Base-by-base conservation (phyloP, 2,329 filamentous ascomycete species). In the Phymatotrichopsis omnivora region DNA sequence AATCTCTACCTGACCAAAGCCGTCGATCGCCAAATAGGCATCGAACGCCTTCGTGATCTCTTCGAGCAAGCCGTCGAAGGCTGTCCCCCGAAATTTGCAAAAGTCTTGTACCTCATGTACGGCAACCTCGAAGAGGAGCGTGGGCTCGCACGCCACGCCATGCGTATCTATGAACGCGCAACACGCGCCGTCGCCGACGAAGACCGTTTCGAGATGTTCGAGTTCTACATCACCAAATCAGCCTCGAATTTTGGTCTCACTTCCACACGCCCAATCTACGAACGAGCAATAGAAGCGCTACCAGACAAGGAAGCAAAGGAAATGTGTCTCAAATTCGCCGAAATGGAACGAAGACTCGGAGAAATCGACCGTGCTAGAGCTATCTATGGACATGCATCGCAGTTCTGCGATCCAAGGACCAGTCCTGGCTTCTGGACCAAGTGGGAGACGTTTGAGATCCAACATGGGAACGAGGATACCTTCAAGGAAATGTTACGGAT, bases 401-500 rank as follows among this genome's bases (percentile, higher is more conserved):
- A 98, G 63, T 98, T 96, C 65, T 94, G 86, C 66, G 93, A 98
- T 63, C 91, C 91, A 7, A 74, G 93, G 42, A 93, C 85, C 11
- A 86, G 85, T 56, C 80, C 83, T 6, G 78, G 75, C 12, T 98
- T 96, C 67, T 98, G 93, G 93, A 74, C 79, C 58, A 93, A 89
- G 63, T 98, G 91, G 91, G 91, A 98, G 65, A 74, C 79, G 43
- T 98, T 98, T 64, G 93, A 98, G 65, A 86, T 96, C 17, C 83
- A 93, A 63, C 91, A 98, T 61, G 91, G 91, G 55, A 98, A 98
- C 66, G 93, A 98, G 64, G 91, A 98, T 63, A 98, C 93, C 0
- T 98, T 93, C 73, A 95, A 94, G 69, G 91, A 98, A 63, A 98
- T 98, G 91, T 72, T 96, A 52, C 80, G 91, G 23, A 86, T 98